A percentile compares a stretch with the other conserved stretches of the same genome.
Conservation (phyloP, 2,329 filamentous ascomycete genomes). For the Colletotrichum sp. region DNA sequence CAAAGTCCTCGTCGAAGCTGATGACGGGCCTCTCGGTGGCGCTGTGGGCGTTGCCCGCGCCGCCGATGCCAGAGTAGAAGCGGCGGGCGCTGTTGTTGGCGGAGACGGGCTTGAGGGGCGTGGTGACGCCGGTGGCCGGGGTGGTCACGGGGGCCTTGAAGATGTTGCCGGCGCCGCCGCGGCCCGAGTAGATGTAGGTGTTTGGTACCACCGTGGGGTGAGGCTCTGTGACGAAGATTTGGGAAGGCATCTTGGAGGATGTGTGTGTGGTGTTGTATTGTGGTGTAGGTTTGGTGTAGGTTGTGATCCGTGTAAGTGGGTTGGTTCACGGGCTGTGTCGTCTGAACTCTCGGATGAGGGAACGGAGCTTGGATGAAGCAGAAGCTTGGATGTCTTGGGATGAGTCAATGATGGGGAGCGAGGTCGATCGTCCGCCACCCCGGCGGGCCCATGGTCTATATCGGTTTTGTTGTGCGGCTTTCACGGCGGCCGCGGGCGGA, state of each 20-base stretch:
- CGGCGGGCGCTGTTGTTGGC: slow-evolving; percentile 48
- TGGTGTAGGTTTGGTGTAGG: neutral
- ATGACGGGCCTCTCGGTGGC: slow-evolving; percentile 35
- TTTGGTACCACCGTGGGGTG: slow-evolving; percentile 52
- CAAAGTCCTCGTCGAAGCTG: slow-evolving; percentile 25
- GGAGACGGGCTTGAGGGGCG: slow-evolving; percentile 47
- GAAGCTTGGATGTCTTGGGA: neutral
- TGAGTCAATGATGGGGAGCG: slow-evolving; percentile 1
- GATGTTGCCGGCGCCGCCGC: slow-evolving; percentile 62
- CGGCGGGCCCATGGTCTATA: slow-evolving; percentile 21
- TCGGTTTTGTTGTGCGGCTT: slow-evolving; percentile 1
- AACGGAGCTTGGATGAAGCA: neutral
- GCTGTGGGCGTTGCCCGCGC: slow-evolving; percentile 74
- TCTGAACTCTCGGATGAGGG: slow-evolving; percentile 7
- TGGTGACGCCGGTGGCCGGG: slow-evolving; percentile 53
- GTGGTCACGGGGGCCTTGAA: slow-evolving; percentile 49
- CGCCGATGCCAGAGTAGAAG: slow-evolving; percentile 71
- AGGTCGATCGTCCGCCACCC: neutral
- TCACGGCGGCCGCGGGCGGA: no score
- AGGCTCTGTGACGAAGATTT: slow-evolving; percentile 53
- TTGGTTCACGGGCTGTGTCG: neutral
- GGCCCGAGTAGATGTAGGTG: slow-evolving; percentile 57
- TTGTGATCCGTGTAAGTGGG: slow-evolving; percentile 12
- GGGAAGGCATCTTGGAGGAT: slow-evolving; percentile 40
- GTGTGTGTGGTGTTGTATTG: neutral